Evolutionary conservation across 495 filamentous ascomycete species (phyloP), one percentile per base, ranked within the genome.

Genomic region (Penicillium dipodomyicola): DNA sequence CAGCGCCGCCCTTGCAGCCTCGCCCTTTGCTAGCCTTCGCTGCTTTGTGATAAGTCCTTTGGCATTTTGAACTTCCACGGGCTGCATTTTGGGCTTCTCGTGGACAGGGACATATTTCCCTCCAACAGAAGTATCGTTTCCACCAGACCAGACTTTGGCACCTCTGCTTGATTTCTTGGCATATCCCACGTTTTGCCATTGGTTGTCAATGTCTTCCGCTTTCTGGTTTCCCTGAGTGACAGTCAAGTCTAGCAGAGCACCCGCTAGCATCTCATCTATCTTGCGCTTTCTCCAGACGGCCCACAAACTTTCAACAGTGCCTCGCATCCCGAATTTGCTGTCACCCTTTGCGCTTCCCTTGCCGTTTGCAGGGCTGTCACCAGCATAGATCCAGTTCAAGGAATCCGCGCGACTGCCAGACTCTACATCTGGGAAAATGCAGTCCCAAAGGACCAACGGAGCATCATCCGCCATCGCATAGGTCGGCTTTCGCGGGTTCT

Each of bases 391-490:
- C 95, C 94, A 97, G 5, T 86, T 69, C 45, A 97, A 59, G n/a
- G 80, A 76, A 65, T 95, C 88, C 29, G 79, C 63, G 12, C 78
- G 73, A 29, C 65, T 75, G 23, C 71, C 75, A 19, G 70, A 72
- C 4, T 67, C 72, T 52, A 77, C 61, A n/a, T 80, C 65, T 29
- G 94, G 92, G 72, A 96, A 98, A 11, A 91, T 77, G 67, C 92
- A 96, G 63, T 97, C 90, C 93, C 92, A 97, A 11, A 98, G 81
- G 3, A 98, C 93, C 12, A 98, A 78, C 0, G 95, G 91, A 20
- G 84, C 81, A 61, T 96, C 93, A 29, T 84, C 84, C 0, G 95
- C 94, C 86, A 98, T 96, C 46, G 87, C 82, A 73, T 97, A 98
- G 15, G 76, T 81, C 5, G 95, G 95, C 64, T 86, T 87, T 22